Base-by-base conservation (phyloP, 371 early-diverging fungal species). In the Paraphysoderma sedebokerense region DNA sequence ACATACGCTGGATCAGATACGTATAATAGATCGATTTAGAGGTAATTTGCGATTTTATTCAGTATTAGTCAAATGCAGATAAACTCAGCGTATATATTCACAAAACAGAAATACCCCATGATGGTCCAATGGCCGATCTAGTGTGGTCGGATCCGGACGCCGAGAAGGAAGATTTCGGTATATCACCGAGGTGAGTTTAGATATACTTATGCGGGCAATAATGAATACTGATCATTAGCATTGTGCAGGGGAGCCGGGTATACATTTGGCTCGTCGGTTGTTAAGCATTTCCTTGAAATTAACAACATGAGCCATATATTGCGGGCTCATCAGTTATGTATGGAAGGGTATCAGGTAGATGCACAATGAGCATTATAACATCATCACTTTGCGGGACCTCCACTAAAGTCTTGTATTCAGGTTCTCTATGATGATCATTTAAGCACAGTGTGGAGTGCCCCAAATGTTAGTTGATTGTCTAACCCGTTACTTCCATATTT, bases 61-160 rank as follows among this genome's bases (percentile, higher is more conserved):
- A 30, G 17, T 34, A 22, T 4, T n/a, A 31, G 41, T 2, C 20
- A 9, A 33, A 17, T 6, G 17, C 29, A 22, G 28, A 29, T 15
- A 42, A 7, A 7, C 24, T 34, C 39, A 17, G 19, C 41, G 17
- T 45, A 13, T 24, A 13, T 39, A 47, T 15, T 47, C 12, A 38
- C 28, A n/a, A 55, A 45, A 38, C 65, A 77, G 95, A 98, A 62
- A 84, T 95, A 32, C 96, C 98, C 4, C 91, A 92, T 58, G 90
- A 91, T 61, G 98, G 98, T n/a, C 80, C 87, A 4, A 95, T 98
- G 86, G 91, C 93, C 27, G 98, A 98, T 62, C 63, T 98, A 17
- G 85, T 96, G n/a, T 98, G 98, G 98, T 88, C 90, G 12, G 98
- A 98, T 70, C 98, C 98, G 5, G 77, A 79, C 54, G 72, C 75